These are phyloP conservation scores for Chalciporus pseudorubinellus DNA, from an alignment of 768 basidiomycete species.

Conservation along the genomic window DNA sequence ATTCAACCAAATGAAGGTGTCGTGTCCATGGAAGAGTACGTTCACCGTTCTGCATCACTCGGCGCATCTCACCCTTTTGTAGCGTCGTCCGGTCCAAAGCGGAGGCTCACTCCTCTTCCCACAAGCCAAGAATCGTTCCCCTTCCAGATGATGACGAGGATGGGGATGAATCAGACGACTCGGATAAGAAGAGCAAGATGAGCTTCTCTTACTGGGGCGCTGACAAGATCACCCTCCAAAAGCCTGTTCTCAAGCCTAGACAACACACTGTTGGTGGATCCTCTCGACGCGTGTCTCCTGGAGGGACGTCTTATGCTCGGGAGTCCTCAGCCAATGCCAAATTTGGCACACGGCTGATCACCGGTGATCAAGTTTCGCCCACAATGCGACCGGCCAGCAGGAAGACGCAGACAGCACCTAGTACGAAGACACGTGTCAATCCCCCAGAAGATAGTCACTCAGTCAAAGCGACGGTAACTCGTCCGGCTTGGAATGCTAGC, in stretches of 20 bases:
- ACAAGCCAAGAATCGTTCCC: constrained; percentile 66
- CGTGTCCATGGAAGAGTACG: constrained; percentile 90
- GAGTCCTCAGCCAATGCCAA: constrained; percentile 91
- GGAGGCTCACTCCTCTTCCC: constrained; percentile 52
- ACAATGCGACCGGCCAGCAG: constrained; percentile 60
- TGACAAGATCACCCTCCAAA: constrained; percentile 85
- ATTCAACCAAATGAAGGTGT: constrained; percentile 76
- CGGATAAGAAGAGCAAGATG: constrained; percentile 90
- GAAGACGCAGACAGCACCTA: constrained; percentile 44
- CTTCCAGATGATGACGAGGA: constrained; percentile 62
- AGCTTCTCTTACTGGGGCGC: constrained; percentile 94
- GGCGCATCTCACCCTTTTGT: constrained; percentile 9
- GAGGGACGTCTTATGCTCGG: constrained; percentile 58
- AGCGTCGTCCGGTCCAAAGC: constrained; percentile 73
- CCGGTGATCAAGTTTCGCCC: constrained; percentile 48
- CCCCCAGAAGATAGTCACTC: constrained; percentile 65
- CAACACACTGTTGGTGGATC: constrained; percentile 34
- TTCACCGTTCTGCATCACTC: constrained; percentile 10
- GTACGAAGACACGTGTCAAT: constrained; percentile 46
- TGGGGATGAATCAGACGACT: constrained; percentile 74
- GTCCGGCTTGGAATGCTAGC: constrained; percentile 71
- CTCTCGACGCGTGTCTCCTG: constrained; percentile 40
- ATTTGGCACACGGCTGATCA: constrained; percentile 81
- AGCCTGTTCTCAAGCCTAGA: constrained; percentile 58
- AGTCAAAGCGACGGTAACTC: constrained; percentile 69